Evolutionary conservation across 2,329 filamentous ascomycete genomes (phyloP).

Genomic region (Colletotrichum lentis): DNA sequence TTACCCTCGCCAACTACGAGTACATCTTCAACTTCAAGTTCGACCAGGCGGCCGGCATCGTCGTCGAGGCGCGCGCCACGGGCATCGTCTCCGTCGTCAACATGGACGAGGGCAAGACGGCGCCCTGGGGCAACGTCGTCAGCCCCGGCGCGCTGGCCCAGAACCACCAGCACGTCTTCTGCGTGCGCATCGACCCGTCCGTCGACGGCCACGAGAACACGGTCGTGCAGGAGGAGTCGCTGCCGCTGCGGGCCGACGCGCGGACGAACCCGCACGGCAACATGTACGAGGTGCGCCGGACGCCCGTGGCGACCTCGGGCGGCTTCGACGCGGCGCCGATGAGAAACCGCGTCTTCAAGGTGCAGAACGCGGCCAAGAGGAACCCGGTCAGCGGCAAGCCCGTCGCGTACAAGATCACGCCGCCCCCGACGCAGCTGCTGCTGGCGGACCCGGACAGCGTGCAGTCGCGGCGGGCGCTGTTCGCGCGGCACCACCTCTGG

Average conservation of each 20-base stretch:
- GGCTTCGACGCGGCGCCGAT: slow-evolving; percentile 54
- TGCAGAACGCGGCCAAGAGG: slow-evolving; percentile 35
- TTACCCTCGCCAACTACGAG: slow-evolving; percentile 67
- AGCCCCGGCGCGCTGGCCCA: slow-evolving; percentile 61
- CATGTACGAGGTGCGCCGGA: slow-evolving; percentile 54
- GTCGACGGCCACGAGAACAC: slow-evolving; percentile 63
- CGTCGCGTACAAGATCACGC: slow-evolving; percentile 50
- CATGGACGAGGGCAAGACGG: slow-evolving; percentile 59
- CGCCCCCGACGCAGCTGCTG: slow-evolving; percentile 49
- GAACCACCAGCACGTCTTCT: slow-evolving; percentile 68
- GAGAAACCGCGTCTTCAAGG: slow-evolving; percentile 47
- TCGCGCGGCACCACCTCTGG: slow-evolving; percentile 45
- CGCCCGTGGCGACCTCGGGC: slow-evolving; percentile 51
- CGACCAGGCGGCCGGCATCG: slow-evolving; percentile 55
- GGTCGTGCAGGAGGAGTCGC: slow-evolving; percentile 64
- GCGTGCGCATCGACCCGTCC: slow-evolving; percentile 61
- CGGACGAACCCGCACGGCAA: slow-evolving; percentile 60
- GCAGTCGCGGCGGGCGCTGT: slow-evolving; percentile 42
- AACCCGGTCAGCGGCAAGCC: slow-evolving; percentile 49
- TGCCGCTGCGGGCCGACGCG: slow-evolving; percentile 56
- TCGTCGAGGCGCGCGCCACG: slow-evolving; percentile 38
- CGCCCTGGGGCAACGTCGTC: slow-evolving; percentile 58
- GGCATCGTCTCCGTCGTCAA: slow-evolving; percentile 56
- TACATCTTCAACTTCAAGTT: slow-evolving; percentile 53
- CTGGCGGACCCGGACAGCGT: slow-evolving; percentile 40